Percentiles rank a stretch among this genome's conserved stretches.
These are phyloP conservation scores for Leccinum solheimii DNA, from an alignment of 1,284 basidiomycete species.

Conservation along the genomic window DNA sequence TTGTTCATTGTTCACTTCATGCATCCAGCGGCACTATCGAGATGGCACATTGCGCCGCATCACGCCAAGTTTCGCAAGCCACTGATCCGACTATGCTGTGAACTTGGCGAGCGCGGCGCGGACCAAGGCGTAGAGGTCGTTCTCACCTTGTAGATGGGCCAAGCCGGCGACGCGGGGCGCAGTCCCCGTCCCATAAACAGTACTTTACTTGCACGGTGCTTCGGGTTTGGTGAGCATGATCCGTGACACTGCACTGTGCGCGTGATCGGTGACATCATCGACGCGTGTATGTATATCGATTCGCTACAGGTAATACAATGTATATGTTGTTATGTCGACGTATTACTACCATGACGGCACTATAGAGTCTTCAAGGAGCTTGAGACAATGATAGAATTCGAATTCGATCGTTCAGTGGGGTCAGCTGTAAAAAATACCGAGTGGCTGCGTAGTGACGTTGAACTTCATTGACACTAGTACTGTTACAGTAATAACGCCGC, in stretches of 20 bases:
- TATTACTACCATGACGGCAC: background rate
- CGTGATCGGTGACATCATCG: background rate
- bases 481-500: background rate
- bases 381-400: background rate
- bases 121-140: background rate
- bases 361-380: background rate
- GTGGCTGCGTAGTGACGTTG: background rate
- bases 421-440: background rate
- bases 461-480: background rate
- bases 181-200: background rate
- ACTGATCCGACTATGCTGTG: background rate
- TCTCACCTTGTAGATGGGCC: background rate
- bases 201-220: background rate
- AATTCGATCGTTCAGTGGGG: background rate
- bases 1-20: background rate
- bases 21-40: background rate
- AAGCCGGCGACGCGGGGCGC: background rate
- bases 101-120: background rate
- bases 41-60: background rate
- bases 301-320: background rate
- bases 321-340: background rate
- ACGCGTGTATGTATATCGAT: background rate
- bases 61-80: background rate
- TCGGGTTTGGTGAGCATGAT: background rate
- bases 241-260: background rate